These are phyloP conservation scores for Acer saccharum DNA, from an alignment of 345 rosid genomes.

Conservation along the genomic window DNA sequence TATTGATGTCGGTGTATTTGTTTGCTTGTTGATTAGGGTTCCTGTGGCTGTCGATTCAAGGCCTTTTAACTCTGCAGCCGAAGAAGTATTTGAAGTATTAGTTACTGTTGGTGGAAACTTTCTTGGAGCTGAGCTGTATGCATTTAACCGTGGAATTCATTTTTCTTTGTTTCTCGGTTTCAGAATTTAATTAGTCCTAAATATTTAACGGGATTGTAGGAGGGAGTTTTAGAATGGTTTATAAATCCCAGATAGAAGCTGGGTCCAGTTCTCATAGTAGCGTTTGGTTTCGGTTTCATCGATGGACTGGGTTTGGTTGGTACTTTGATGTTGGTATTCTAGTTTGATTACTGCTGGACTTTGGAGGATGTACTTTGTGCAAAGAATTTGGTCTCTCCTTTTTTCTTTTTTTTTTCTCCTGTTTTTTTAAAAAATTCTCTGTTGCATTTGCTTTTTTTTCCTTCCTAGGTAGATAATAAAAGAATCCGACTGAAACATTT, in stretches of 20 bases:
- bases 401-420: not conserved
- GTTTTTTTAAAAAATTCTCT: not conserved
- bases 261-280: conserved; percentile 31
- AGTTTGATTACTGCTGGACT: conserved; percentile 22
- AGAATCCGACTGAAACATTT: not conserved
- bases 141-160: conserved; percentile 36
- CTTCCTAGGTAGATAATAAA: conserved; percentile 22
- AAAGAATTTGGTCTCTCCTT: not conserved
- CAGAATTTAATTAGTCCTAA: conserved; percentile 37
- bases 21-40: conserved; percentile 27
- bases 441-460: conserved; percentile 1
- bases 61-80: conserved; percentile 11
- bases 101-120: conserved; percentile 33
- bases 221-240: conserved; percentile 29
- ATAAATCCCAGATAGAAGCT: conserved; percentile 25
- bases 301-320: conserved; percentile 27
- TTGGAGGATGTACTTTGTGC: conserved; percentile 31
- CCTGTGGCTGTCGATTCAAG: conserved; percentile 19
- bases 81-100: conserved; percentile 22
- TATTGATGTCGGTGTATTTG: not conserved
- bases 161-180: conserved; percentile 29
- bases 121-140: conserved; percentile 30
- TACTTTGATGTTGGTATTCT: conserved; percentile 19
- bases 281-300: conserved; percentile 33
- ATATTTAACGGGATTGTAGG: conserved; percentile 33